Base-by-base conservation (phyloP, 768 basidiomycete genomes). In the Termitomyces sp. region DNA sequence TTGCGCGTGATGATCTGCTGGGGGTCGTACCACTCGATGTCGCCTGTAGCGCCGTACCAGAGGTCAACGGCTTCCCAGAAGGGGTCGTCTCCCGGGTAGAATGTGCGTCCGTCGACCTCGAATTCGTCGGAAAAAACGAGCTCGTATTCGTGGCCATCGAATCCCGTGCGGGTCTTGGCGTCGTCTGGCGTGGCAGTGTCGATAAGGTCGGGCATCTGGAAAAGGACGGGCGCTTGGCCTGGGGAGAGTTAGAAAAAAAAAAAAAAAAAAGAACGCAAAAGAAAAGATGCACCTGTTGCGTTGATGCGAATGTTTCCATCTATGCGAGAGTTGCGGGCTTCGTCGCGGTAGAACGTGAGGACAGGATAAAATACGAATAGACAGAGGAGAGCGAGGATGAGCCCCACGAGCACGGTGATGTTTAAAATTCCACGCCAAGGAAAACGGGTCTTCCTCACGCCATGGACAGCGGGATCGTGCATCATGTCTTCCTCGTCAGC, bases 351-450 rank as follows among this genome's bases (percentile, higher is more conserved):
- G 58, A 81, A 87, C 2, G 68, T 68, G 46, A 77, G 49, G 35
- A 96, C 82, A 5, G 95, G 95, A 67, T 91, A 95, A 8, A 86
- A 83, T 53, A 91, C 83, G 70, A 95, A 96, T 10, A 98, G 81
- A 35, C 71, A 71, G 54, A 96, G 70, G 58, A 96, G 72, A 6
- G 76, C 82, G 34, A 70, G 23, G 17, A 90, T 73, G 62, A 96
- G 77, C 21, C 86, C 1, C 38, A 87, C 0, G 27, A 98, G 76
- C 50, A 90, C 81, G 35, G 80, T 72, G 51, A 95, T 68, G 73
- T 97, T 97, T 58, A 82, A 59, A 6, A 91, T 46, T 2, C 75
- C 73, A 37, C 77, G 66, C 77, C 75, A 79, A 14, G 77, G 75
- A 63, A 79, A 78, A 21, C 66, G 62, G 43, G 62, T 69, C 19